phyloP scores from a whole-genome alignment of 1,139 yeast genomes.

The Yamadazyma jaroonii region DNA sequence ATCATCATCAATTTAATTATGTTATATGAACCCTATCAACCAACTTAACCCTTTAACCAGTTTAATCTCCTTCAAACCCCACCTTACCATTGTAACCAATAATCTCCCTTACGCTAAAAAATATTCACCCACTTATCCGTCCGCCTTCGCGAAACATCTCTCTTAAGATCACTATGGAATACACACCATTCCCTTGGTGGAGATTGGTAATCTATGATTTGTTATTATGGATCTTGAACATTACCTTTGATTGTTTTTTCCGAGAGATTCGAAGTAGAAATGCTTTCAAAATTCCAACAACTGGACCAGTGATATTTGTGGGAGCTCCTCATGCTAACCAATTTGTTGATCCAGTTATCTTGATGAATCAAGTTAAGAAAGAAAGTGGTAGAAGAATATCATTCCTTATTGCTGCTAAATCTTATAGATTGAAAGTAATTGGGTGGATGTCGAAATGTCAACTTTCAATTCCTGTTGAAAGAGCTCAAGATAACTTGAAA shows the following conservation, averaged over 20 bases:
- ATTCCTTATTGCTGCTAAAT: conserved; percentile 74
- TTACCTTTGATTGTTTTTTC: conserved; percentile 62
- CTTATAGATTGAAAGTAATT: conserved; percentile 63
- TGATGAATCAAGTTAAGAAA: conserved; percentile 76
- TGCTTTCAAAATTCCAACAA: conserved; percentile 78
- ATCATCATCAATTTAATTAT: too few species aligned
- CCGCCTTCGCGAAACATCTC: not conserved
- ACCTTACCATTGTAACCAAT: not conserved
- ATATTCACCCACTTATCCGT: too few species aligned
- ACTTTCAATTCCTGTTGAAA: conserved; percentile 81
- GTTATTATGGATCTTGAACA: conserved; percentile 45
- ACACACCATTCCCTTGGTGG: conserved; percentile 22
- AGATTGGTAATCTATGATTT: conserved; percentile 46
- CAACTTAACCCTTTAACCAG: too few species aligned
- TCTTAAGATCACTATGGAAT: conserved; percentile 2
- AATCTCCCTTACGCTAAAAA: not conserved
- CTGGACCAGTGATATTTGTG: conserved; percentile 88
- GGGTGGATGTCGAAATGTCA: conserved; percentile 77
- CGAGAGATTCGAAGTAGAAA: conserved; percentile 90
- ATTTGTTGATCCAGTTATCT: conserved; percentile 85
- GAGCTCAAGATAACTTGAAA: conserved; percentile 82
- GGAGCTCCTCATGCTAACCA: conserved; percentile 99
- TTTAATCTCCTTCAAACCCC: not conserved
- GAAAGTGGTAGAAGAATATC: conserved; percentile 76
- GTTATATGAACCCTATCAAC: too few species aligned